These are phyloP conservation scores for Trichoderma hamatum DNA, from an alignment of 2,329 filamentous ascomycete species.

Conservation along the genomic window DNA sequence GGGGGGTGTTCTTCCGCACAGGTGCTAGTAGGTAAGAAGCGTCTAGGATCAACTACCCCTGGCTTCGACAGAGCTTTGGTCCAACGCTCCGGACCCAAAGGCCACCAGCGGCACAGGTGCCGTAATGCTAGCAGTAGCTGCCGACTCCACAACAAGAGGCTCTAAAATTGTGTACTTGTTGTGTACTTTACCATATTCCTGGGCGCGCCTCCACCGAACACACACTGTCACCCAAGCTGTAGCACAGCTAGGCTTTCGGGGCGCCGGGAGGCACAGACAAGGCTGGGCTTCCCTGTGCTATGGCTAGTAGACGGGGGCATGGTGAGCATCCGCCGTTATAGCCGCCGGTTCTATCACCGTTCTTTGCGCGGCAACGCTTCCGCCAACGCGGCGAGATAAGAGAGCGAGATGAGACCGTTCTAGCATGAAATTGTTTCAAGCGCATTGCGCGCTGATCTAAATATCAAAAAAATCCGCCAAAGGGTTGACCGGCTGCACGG, in stretches of 20 bases:
- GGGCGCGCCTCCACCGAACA: background rate
- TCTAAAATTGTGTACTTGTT: background rate
- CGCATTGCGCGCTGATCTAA: conserved; percentile 12
- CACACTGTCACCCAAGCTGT: background rate
- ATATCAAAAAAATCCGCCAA: background rate
- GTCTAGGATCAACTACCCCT: background rate
- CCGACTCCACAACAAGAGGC: conserved; percentile 36
- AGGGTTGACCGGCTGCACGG: conserved; percentile 9
- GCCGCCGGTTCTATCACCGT: conserved; percentile 3
- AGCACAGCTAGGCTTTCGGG: background rate
- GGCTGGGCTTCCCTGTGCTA: background rate
- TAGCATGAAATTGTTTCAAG: background rate
- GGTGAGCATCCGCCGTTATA: conserved; percentile 4
- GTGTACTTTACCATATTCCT: background rate
- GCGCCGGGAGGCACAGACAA: background rate
- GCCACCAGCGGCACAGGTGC: conserved; percentile 36
- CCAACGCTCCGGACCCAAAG: conserved; percentile 27
- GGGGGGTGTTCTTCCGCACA: conserved; percentile 5
- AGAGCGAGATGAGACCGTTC: background rate
- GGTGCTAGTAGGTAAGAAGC: background rate
- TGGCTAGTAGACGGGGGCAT: background rate
- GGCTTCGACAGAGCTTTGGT: conserved; percentile 14
- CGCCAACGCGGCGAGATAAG: conserved; percentile 7
- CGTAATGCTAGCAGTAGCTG: conserved; percentile 34
- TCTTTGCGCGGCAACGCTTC: background rate